These are phyloP conservation scores for Fistulifera pelliculosa DNA, from an alignment of 108 stramenopile genomes.

Conservation along the genomic window DNA sequence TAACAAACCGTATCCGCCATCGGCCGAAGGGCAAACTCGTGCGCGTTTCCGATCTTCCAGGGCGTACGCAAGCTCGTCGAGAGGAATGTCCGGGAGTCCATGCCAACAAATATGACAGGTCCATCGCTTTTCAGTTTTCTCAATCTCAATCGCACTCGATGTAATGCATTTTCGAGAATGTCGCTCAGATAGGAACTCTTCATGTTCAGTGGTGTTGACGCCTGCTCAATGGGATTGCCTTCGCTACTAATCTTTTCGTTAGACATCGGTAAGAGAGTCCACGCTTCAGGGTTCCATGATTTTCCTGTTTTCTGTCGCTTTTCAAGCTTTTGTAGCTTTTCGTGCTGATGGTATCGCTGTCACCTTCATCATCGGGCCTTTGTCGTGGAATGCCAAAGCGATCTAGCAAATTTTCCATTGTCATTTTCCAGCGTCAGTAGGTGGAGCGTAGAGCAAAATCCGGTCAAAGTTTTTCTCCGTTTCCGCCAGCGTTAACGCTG, in stretches of 20 bases:
- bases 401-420: slow-evolving; percentile 33
- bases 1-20: slow-evolving; percentile 83
- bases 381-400: slow-evolving; percentile 20
- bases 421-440: slow-evolving; percentile 19
- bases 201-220: background rate
- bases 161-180: slow-evolving; percentile 10
- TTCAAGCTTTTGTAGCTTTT: no score
- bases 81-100: slow-evolving; percentile 77
- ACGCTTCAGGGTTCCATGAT: no score
- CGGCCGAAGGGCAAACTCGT: slow-evolving; percentile 61
- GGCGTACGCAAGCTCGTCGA: slow-evolving; percentile 58
- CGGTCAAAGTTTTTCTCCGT: background rate
- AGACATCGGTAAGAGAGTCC: no score
- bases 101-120: slow-evolving; percentile 69
- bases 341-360: no score
- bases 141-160: slow-evolving; percentile 2
- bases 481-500: slow-evolving; percentile 26
- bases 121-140: slow-evolving; percentile 7
- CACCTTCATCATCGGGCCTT: background rate
- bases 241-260: no score
- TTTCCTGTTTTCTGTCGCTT: no score
- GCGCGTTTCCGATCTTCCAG: slow-evolving; percentile 29
- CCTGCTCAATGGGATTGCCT: no score
- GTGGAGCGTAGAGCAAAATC: slow-evolving; percentile 57
- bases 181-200: background rate